Evolutionary conservation across 2,329 filamentous ascomycete species (phyloP), one percentile per base, ranked within the genome.

Genomic region (Fusarium sarcochroum): DNA sequence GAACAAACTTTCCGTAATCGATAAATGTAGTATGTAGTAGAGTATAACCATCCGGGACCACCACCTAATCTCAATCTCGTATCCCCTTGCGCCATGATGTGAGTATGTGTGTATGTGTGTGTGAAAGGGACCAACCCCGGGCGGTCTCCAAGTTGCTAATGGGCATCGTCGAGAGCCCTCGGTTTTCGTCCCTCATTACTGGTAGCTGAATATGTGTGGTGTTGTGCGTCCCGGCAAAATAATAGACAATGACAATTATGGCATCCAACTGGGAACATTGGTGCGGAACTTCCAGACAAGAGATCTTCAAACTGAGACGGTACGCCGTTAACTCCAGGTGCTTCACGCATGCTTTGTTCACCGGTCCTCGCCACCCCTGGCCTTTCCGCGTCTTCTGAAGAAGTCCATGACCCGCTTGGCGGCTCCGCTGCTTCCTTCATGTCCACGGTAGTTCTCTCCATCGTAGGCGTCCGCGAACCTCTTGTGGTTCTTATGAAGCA

Each of bases 391-490:
- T 78, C 94, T 87, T 73, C 96, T 87, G 84, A 99, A 99, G 80
- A 98, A 97, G 81, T 99, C 95, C 94, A 99, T 98, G 38, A 99
- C 96, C 76, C 93, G 90, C 78, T 94, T 91, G 15, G 94, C 94
- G 5, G 94, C 92, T 58, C 93, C 93, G 68, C 90, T 95, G 78
- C 92, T 97, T 44, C 95, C 95, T 32, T 90, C 90, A 75, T 94
- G 90, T 52, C 90, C 88, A 53, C 85, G 84, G 35, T 82, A 85
- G 65, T 86, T 86, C 49, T 88, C 87, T 70, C 93, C 91, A 63
- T 97, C 93, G 77, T 97, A 98, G 3, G 92, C 93, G 74, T 98
- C 94, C 2, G 88, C 90, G 73, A 99, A 97, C 69, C 94, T 89
- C 80, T 95, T 94, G 79, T 91, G 92, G 78, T 90, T 91, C 82